phyloP scores from a whole-genome alignment of 345 rosid species.

The Mercurialis annua region DNA sequence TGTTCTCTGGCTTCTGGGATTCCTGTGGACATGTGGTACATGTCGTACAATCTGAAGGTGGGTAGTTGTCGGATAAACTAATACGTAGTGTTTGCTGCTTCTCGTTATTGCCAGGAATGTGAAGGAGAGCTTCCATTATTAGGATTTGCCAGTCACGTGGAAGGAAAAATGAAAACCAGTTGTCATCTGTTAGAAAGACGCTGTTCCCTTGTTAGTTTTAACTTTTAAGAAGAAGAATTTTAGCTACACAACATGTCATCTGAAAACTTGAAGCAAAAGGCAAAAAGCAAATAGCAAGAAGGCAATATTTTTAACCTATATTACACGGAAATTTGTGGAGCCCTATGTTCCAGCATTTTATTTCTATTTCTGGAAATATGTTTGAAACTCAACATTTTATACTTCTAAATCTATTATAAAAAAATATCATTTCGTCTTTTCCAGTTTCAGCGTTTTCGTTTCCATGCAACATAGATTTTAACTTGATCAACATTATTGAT shows the following conservation, averaged over 20 bases:
- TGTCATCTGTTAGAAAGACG: constrained; percentile 35
- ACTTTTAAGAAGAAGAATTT: neutral
- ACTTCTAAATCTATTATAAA: no score
- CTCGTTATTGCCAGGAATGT: constrained; percentile 69
- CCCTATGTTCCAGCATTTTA: no score
- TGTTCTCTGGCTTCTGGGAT: neutral
- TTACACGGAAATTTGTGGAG: neutral
- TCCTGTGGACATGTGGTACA: constrained; percentile 28
- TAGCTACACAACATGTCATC: neutral
- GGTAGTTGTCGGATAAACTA: constrained; percentile 35
- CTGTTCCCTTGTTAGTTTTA: neutral
- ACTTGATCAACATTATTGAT: no score
- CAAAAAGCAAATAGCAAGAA: neutral
- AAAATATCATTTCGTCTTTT: no score
- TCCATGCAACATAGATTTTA: no score
- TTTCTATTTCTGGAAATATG: no score
- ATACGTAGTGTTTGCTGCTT: constrained; percentile 60
- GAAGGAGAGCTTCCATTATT: constrained; percentile 85
- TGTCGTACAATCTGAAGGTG: constrained; percentile 35
- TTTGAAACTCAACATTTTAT: no score
- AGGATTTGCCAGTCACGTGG: constrained; percentile 80
- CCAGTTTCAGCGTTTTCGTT: no score
- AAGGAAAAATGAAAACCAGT: constrained; percentile 52
- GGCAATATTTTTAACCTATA: neutral
- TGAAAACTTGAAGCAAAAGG: neutral